These are phyloP conservation scores for Diaporthe sp. DNA, from an alignment of 2,329 filamentous ascomycete species.

Conservation along the genomic window DNA sequence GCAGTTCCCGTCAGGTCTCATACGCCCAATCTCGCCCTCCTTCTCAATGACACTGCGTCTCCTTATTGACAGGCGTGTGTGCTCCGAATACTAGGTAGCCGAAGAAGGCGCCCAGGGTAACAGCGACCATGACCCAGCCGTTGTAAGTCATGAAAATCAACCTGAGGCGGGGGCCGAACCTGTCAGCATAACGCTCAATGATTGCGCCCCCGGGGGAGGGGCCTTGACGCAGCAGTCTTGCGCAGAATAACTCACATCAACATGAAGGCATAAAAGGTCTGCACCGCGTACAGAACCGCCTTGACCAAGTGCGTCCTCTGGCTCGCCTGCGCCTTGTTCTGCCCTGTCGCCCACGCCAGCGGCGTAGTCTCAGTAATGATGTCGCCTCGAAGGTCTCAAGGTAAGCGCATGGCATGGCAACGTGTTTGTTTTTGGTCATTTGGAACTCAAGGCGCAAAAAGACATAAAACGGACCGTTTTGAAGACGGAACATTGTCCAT, in stretches of 20 bases:
- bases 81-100: constrained; percentile 88
- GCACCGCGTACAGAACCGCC: constrained; percentile 86
- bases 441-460: constrained; percentile 22
- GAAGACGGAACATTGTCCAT: constrained; percentile 19
- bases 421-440: constrained; percentile 4
- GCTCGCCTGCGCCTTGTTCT: constrained; percentile 72
- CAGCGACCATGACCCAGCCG: constrained; percentile 95
- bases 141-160: constrained; percentile 99
- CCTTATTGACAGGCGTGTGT: constrained; percentile 79
- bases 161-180: constrained; percentile 64
- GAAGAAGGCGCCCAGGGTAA: constrained; percentile 88
- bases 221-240: neutral
- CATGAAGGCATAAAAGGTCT: constrained; percentile 99
- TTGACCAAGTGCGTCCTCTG: constrained; percentile 83
- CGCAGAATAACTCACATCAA: constrained; percentile 81
- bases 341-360: constrained; percentile 77
- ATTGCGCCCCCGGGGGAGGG: neutral
- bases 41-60: constrained; percentile 87
- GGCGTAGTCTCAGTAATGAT: constrained; percentile 73
- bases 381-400: constrained; percentile 45
- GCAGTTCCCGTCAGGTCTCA: neutral
- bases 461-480: constrained; percentile 26
- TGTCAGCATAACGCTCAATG: neutral
- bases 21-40: neutral
- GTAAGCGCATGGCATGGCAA: constrained; percentile 42